Conservation (phyloP, 352 stramenopile species). For the Phytopythium boreale region DNA sequence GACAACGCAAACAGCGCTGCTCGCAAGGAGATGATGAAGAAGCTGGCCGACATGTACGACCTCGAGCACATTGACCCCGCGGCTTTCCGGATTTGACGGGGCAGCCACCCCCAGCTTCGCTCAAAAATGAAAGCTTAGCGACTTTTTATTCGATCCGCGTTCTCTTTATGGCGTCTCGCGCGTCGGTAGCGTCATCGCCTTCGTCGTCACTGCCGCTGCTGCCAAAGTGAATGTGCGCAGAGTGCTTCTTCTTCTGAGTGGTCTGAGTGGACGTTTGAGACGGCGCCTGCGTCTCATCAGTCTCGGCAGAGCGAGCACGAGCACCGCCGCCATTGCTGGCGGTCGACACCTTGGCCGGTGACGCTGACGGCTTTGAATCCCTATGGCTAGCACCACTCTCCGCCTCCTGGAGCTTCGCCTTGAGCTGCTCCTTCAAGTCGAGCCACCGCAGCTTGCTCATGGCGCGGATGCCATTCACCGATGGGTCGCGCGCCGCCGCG, state of each 20-base stretch:
- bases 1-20: constrained; percentile 75
- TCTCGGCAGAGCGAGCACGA: background rate
- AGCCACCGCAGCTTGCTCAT: constrained; percentile 63
- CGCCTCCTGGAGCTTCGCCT: constrained; percentile 28
- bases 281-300: background rate
- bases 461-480: constrained; percentile 37
- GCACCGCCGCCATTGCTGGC: background rate
- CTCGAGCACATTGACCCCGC: constrained; percentile 70
- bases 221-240: constrained; percentile 39
- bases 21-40: constrained; percentile 84
- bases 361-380: background rate
- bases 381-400: constrained; percentile 1
- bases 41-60: constrained; percentile 66
- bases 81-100: constrained; percentile 65
- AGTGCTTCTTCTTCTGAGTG: constrained; percentile 2
- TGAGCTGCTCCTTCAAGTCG: constrained; percentile 64
- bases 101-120: too few relatives aligned
- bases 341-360: background rate
- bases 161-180: constrained; percentile 20
- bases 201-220: constrained; percentile 16
- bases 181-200: constrained; percentile 12
- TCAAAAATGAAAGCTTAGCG: constrained; percentile 9
- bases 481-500: constrained; percentile 11
- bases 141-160: constrained; percentile 15
- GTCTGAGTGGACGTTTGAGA: background rate